Evolutionary conservation across 2,329 filamentous ascomycete genomes (phyloP).

Genomic region (Colletotrichum zoysiae): DNA sequence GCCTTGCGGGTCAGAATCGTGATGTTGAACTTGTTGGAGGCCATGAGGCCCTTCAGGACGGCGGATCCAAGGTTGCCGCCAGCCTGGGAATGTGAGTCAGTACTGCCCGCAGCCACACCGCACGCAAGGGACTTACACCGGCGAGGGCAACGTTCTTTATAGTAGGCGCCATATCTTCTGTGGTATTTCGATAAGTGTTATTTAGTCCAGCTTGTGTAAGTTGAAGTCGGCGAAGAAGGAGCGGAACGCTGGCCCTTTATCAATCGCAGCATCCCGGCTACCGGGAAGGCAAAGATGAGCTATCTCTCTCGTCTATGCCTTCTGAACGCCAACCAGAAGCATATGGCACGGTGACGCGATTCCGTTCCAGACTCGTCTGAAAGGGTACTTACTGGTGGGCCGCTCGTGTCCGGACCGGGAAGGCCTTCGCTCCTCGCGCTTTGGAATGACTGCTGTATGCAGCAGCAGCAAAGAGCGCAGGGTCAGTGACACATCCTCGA

Average conservation of each 20-base stretch:
- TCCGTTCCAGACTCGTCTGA: conserved; percentile 34
- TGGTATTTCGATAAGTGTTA: background rate
- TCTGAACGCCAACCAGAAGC: background rate
- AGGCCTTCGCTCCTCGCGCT: background rate
- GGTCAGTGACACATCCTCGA: conserved; percentile 3
- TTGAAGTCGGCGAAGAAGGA: background rate
- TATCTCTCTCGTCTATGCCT: background rate
- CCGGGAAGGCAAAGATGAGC: background rate
- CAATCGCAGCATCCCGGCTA: background rate
- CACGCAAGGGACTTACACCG: conserved; percentile 47
- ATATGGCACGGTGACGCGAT: conserved; percentile 25
- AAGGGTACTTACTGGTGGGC: background rate
- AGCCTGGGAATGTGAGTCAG: conserved; percentile 39
- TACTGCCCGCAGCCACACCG: background rate
- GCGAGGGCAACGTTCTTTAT: conserved; percentile 55
- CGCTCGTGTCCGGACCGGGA: background rate
- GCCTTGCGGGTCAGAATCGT: conserved; percentile 66
- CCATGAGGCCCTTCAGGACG: conserved; percentile 49
- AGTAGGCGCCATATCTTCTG: conserved; percentile 27
- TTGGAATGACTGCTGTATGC: background rate
- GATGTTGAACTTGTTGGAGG: conserved; percentile 56
- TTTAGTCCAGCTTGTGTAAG: no score
- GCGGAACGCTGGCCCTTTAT: conserved; percentile 15
- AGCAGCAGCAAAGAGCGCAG: background rate
- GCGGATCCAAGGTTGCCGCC: conserved; percentile 51